Conservation (phyloP, 306 rosid genomes). For the Fagus crenata region DNA sequence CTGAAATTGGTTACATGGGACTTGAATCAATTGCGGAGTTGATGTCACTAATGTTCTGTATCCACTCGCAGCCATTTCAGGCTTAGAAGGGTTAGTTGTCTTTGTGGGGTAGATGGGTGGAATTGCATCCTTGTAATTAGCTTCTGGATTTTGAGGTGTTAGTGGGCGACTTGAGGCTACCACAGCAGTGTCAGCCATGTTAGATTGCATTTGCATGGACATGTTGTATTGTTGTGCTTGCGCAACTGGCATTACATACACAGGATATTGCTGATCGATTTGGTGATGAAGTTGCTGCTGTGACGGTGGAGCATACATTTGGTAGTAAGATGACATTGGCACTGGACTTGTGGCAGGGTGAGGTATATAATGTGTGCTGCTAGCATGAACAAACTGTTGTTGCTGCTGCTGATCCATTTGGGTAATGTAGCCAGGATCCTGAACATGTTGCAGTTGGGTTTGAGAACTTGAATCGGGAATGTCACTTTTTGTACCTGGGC, state of each 20-base stretch:
- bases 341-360: slow-evolving; percentile 53
- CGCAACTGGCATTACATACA: slow-evolving; percentile 74
- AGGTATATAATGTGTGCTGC: slow-evolving; percentile 54
- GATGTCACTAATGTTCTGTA: slow-evolving; percentile 47
- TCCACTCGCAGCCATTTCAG: slow-evolving; percentile 42
- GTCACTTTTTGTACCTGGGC: slow-evolving; percentile 45
- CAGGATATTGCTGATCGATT: slow-evolving; percentile 69
- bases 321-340: slow-evolving; percentile 68
- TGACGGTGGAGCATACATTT: slow-evolving; percentile 55
- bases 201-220: slow-evolving; percentile 63
- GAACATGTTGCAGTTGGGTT: slow-evolving; percentile 45
- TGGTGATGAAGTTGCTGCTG: slow-evolving; percentile 62
- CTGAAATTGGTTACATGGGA: slow-evolving; percentile 69
- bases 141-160: slow-evolving; percentile 42
- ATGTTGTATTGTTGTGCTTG: slow-evolving; percentile 62
- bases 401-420: slow-evolving; percentile 62
- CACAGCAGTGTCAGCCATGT: slow-evolving; percentile 38
- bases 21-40: slow-evolving; percentile 54
- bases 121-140: slow-evolving; percentile 51
- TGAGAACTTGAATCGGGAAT: slow-evolving; percentile 42
- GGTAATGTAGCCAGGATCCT: slow-evolving; percentile 54
- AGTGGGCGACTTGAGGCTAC: slow-evolving; percentile 43
- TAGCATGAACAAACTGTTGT: slow-evolving; percentile 57
- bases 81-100: slow-evolving; percentile 38
- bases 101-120: slow-evolving; percentile 68